These are phyloP conservation scores for Plantago rigida DNA, from an alignment of 305 asterid genomes.

Conservation along the genomic window DNA sequence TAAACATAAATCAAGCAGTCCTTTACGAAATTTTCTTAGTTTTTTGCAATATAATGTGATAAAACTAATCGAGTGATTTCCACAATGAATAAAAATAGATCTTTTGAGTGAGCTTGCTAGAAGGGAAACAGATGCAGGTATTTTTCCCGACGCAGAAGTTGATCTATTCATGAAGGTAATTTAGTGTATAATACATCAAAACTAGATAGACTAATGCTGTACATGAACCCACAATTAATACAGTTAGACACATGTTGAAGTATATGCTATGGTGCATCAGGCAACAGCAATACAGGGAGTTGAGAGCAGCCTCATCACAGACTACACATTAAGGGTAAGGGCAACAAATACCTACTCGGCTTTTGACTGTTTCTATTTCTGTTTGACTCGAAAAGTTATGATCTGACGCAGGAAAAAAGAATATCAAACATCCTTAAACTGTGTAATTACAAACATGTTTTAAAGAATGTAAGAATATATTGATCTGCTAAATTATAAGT, in stretches of 20 bases:
- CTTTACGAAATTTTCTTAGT: neutral
- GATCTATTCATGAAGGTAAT: slow-evolving; percentile 81
- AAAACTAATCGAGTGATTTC: neutral
- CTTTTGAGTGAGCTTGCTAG: slow-evolving; percentile 74
- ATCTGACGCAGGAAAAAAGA: no score
- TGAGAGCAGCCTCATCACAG: slow-evolving; percentile 42
- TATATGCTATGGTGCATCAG: slow-evolving; percentile 4
- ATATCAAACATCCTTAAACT: no score
- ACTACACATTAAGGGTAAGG: slow-evolving; percentile 31
- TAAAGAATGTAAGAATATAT: no score
- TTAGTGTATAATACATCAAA: neutral
- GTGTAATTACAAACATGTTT: no score
- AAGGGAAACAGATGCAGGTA: slow-evolving; percentile 73
- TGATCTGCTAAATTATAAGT: no score
- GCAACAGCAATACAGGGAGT: slow-evolving; percentile 50
- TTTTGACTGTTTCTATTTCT: no score
- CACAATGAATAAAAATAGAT: slow-evolving; percentile 28
- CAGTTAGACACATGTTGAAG: neutral
- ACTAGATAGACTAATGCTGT: neutral
- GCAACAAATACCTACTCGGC: neutral
- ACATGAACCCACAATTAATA: neutral
- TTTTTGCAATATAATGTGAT: neutral
- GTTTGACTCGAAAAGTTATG: no score
- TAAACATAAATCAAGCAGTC: neutral
- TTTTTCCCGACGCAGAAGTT: slow-evolving; percentile 68